Evolutionary conservation across 1,284 basidiomycete species (phyloP).

Genomic region (Dichomitus squalens): DNA sequence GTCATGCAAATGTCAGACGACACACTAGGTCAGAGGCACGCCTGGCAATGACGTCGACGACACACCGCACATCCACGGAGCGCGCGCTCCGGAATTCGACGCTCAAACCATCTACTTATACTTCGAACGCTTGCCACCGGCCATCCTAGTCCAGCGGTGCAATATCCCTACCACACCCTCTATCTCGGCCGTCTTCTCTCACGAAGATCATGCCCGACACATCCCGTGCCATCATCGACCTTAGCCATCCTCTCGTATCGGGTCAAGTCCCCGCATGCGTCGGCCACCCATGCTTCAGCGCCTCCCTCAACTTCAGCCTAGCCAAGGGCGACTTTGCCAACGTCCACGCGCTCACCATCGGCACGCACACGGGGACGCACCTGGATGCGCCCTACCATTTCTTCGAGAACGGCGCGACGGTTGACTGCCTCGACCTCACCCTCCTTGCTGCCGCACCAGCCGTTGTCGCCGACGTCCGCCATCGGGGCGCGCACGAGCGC

Average conservation of each 20-base stretch:
- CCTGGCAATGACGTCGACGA: not conserved
- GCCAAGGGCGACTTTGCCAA: conserved; percentile 45
- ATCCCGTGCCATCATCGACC: conserved; percentile 42
- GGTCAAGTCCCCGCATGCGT: conserved; percentile 50
- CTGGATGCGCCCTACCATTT: conserved; percentile 75
- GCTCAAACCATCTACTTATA: not conserved
- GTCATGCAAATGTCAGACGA: not conserved
- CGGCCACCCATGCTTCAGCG: conserved; percentile 52
- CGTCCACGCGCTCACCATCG: conserved; percentile 49
- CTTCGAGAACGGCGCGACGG: conserved; percentile 48
- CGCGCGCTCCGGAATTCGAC: not conserved
- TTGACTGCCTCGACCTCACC: conserved; percentile 54
- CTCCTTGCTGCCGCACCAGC: conserved; percentile 54
- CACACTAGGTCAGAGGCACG: too few relatives aligned
- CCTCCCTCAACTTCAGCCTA: conserved; percentile 26
- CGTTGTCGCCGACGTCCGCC: conserved; percentile 42
- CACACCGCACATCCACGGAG: not conserved
- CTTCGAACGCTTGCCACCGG: not conserved
- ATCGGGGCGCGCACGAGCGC: conserved; percentile 18
- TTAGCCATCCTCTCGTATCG: conserved; percentile 52
- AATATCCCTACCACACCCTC: not conserved
- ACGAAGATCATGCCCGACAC: not conserved
- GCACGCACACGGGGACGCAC: conserved; percentile 70
- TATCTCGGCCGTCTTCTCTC: not conserved
- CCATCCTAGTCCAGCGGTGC: not conserved